phyloP scores from a whole-genome alignment of 345 rosid species.

The Aurinia saxatilis region DNA sequence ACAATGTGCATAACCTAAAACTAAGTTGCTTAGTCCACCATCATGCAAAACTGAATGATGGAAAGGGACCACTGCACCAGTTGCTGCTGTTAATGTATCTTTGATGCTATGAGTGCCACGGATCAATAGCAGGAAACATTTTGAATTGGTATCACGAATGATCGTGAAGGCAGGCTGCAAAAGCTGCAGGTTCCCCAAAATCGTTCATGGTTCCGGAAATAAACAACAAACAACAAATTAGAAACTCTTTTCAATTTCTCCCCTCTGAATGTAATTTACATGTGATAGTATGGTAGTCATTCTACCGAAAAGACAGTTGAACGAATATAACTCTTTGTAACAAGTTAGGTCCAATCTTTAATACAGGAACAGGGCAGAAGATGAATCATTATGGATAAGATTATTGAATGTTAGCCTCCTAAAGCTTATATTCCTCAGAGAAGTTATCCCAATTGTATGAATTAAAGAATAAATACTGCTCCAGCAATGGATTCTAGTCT shows the following conservation, averaged over 20 bases:
- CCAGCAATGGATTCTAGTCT: not conserved
- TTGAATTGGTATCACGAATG: constrained; percentile 57
- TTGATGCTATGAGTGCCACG: constrained; percentile 96
- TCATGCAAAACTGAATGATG: constrained; percentile 93
- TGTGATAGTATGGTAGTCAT: not conserved
- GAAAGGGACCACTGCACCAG: constrained; percentile 97
- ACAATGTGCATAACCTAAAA: constrained; percentile 95
- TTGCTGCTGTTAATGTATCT: constrained; percentile 95
- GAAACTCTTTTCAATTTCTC: not conserved
- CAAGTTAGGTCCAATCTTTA: not conserved
- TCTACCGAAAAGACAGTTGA: not conserved
- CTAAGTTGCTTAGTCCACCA: constrained; percentile 90
- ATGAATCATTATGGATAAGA: not conserved
- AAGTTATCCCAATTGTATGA: not conserved
- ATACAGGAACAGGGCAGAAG: not conserved
- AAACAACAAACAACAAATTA: constrained; percentile 1
- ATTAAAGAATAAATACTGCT: not conserved
- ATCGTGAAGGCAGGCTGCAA: constrained; percentile 95
- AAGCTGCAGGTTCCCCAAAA: constrained; percentile 45
- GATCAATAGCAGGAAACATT: constrained; percentile 69
- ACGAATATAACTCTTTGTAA: not conserved
- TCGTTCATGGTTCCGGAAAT: constrained; percentile 3
- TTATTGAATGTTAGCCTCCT: not conserved
- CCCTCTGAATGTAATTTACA: not conserved
- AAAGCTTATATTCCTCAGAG: not conserved